Conservation (phyloP, 305 asterid species). For the Fraxinus ornus region DNA sequence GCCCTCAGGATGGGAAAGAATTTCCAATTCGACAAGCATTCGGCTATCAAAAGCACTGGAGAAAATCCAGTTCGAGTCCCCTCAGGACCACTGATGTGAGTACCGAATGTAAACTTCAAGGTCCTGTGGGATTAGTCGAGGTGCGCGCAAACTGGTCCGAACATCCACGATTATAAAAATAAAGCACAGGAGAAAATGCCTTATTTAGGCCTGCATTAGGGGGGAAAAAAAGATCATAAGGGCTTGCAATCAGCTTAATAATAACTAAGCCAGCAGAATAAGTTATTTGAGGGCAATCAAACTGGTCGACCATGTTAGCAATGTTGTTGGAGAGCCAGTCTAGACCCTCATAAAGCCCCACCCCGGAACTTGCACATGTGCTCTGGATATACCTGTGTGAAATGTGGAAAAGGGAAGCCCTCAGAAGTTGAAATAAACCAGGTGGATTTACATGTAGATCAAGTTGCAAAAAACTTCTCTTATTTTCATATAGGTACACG, state of each 20-base stretch:
- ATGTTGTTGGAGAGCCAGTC: constrained; percentile 88
- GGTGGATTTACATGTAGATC: background rate
- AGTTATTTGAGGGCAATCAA: background rate
- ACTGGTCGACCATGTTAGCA: constrained; percentile 51
- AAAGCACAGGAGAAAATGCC: background rate
- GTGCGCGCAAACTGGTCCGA: too few species aligned
- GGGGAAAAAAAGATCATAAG: background rate
- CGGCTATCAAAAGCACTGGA: background rate
- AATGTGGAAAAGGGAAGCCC: constrained; percentile 4
- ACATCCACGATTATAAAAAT: too few species aligned
- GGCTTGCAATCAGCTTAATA: background rate
- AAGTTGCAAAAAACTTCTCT: background rate
- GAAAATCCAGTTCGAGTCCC: background rate
- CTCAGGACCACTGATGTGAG: too few species aligned
- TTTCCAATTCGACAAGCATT: background rate
- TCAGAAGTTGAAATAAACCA: background rate
- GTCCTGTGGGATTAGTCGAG: too few species aligned
- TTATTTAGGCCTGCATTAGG: background rate
- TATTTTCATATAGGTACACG: background rate
- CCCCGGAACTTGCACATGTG: constrained; percentile 71
- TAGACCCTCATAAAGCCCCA: constrained; percentile 70
- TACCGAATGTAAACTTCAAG: too few species aligned
- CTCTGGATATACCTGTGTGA: constrained; percentile 72
- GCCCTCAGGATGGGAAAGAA: background rate
- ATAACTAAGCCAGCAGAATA: background rate